These are phyloP conservation scores for Gnomoniopsis sp. DNA, from an alignment of 2,329 filamentous ascomycete species.

Conservation along the genomic window DNA sequence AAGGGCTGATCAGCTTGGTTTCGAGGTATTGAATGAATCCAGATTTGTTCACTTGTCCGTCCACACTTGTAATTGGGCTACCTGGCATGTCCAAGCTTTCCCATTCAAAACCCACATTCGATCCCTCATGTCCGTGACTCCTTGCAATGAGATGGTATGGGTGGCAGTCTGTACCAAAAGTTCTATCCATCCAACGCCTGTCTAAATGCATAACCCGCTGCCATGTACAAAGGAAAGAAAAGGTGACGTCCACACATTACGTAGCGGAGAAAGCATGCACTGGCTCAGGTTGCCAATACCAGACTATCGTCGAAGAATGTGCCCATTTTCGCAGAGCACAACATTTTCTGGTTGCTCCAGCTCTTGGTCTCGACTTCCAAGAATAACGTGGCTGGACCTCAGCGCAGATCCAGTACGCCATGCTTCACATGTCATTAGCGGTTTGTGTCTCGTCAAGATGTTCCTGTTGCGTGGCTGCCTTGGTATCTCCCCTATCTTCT, in stretches of 20 bases:
- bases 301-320: background rate
- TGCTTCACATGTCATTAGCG: background rate
- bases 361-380: background rate
- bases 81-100: background rate
- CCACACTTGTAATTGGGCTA: background rate
- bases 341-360: background rate
- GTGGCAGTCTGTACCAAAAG: constrained; percentile 13
- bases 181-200: constrained; percentile 7
- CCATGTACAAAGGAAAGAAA: background rate
- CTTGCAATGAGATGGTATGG: constrained; percentile 14
- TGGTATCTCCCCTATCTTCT: constrained; percentile 3
- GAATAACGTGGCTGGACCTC: background rate
- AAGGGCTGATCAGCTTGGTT: background rate
- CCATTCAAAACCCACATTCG: background rate
- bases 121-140: constrained; percentile 14
- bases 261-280: background rate
- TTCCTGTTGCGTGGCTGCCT: background rate
- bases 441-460: background rate
- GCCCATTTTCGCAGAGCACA: background rate
- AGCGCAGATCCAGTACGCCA: background rate
- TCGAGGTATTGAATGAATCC: background rate
- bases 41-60: background rate
- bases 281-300: background rate
- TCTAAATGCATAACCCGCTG: constrained; percentile 11
- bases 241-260: background rate